These are phyloP conservation scores for Dryadomyces sulphureus DNA, from an alignment of 2,329 filamentous ascomycete species.

Conservation along the genomic window DNA sequence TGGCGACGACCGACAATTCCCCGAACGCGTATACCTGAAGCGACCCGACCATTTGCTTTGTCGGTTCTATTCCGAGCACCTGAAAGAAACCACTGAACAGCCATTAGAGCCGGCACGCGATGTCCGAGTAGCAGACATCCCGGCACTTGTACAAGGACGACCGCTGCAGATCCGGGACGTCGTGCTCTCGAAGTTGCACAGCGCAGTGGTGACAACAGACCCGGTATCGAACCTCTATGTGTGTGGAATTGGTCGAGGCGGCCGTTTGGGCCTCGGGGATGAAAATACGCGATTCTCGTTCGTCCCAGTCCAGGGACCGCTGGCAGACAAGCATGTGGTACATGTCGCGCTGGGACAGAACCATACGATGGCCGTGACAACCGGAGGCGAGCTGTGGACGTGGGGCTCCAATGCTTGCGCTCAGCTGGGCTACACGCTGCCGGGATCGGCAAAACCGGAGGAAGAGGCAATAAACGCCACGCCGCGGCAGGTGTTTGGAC, in stretches of 20 bases:
- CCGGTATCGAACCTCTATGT: conserved; percentile 83
- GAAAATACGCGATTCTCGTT: conserved; percentile 84
- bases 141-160: conserved; percentile 54
- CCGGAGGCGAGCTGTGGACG: conserved; percentile 80
- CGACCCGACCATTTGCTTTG: conserved; percentile 65
- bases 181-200: conserved; percentile 81
- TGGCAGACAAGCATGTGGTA: conserved; percentile 59
- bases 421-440: conserved; percentile 74
- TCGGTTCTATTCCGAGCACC: conserved; percentile 56
- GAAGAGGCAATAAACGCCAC: conserved; percentile 70
- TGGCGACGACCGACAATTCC: conserved; percentile 85
- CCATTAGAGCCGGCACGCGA: conserved; percentile 12
- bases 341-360: conserved; percentile 82
- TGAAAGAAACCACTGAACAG: conserved; percentile 24
- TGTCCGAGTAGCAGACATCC: conserved; percentile 46
- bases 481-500: conserved; percentile 81
- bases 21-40: conserved; percentile 64
- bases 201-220: conserved; percentile 74
- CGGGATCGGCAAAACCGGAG: conserved; percentile 49
- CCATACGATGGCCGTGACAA: conserved; percentile 73
- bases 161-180: conserved; percentile 69
- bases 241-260: conserved; percentile 82
- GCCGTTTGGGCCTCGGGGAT: conserved; percentile 75
- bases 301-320: conserved; percentile 61
- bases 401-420: conserved; percentile 84